These are phyloP conservation scores for Cercospora nicotianae DNA, from an alignment of 2,329 filamentous ascomycete species.

Conservation along the genomic window DNA sequence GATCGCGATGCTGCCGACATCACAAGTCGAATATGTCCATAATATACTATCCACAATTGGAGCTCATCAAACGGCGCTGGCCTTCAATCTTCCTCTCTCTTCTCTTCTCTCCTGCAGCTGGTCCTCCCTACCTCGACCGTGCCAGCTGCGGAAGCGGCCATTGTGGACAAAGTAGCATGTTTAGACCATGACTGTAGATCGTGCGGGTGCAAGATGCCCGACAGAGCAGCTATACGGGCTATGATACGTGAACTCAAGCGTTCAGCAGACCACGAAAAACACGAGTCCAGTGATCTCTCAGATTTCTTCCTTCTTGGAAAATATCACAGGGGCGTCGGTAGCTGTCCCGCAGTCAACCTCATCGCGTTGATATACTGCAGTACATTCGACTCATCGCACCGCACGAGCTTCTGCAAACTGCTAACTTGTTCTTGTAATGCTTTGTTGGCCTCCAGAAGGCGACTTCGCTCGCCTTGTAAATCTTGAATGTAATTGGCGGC, in stretches of 20 bases:
- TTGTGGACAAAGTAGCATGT: not conserved
- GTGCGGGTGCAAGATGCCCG: not conserved
- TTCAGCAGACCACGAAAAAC: not conserved
- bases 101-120: no score
- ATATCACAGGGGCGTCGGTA: slow-evolving; percentile 1
- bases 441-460: slow-evolving; percentile 43
- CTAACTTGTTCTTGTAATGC: slow-evolving; percentile 43
- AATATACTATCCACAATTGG: not conserved
- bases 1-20: not conserved
- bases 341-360: slow-evolving; percentile 1
- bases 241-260: not conserved
- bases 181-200: not conserved
- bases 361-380: slow-evolving; percentile 17
- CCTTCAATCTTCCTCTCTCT: not conserved
- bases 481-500: slow-evolving; percentile 51
- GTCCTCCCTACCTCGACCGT: no score
- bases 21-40: not conserved
- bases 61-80: not conserved
- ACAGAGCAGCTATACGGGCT: not conserved
- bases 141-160: not conserved
- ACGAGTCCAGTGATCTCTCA: not conserved
- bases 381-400: slow-evolving; percentile 42
- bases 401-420: slow-evolving; percentile 47
- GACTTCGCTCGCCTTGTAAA: slow-evolving; percentile 46
- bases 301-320: not conserved